Base-by-base conservation (phyloP, 148 eudicot species). In the Silene latifolia region DNA sequence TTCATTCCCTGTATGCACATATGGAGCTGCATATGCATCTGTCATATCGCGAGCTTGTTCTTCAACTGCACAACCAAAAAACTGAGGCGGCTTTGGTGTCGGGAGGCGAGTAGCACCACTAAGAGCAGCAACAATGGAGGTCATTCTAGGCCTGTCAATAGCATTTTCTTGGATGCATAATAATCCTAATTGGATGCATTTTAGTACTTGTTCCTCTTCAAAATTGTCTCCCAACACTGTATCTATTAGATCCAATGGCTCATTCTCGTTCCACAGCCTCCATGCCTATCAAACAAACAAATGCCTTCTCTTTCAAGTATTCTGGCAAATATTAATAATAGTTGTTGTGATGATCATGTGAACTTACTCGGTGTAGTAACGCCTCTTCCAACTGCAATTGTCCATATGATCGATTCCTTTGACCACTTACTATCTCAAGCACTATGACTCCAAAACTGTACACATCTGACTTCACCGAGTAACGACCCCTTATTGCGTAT, bases 111-210 rank as follows among this genome's bases (percentile, higher is more conserved):
- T 62, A 62, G 35, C 66, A 21, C 23, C 35, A 24, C 17, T 27
- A 25, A 62, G 66, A 14, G 66, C 39, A 23, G 66, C 39, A 62
- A 62, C 66, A 24, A 62, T 13, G 23, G 66, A 62, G 15, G 66
- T 25, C 66, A 24, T 62, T 25, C 66, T 62, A 0, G 66, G 66
- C 35, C 66, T 23, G 27, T 62, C 35, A 11, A 23, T 13, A 8
- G 66, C 66, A 62, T 62, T 62, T 62, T 62, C 66, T 62, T 62
- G 66, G 25, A 62, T 62, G 35, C 66, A 62, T 62, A 62, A 23
- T 12, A 62, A 23, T 23, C 66, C 66, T 62, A 62, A 8, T 62
- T 62, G 66, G 13, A 62, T 24, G 66, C 66, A 62, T 62, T 62
- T 62, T 24, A 23, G 35, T 25, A 25, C 66, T 62, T 62, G 39